A percentile compares a stretch with the other conserved stretches of the same genome.
These are phyloP conservation scores for Kwoniella mangroviensis DNA, from an alignment of 768 basidiomycete species.

Conservation along the genomic window DNA sequence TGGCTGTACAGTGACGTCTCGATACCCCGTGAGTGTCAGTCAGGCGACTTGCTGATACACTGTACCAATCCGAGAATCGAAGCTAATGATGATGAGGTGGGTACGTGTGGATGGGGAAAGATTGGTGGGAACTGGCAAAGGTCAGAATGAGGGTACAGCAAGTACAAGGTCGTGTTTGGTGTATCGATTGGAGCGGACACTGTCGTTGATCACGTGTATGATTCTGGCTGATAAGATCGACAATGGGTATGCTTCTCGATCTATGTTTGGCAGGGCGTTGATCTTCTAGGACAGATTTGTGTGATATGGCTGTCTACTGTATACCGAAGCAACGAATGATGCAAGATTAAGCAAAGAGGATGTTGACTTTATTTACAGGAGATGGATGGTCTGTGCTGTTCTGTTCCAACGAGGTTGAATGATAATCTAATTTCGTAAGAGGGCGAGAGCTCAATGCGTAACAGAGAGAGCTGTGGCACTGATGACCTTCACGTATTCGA, in stretches of 20 bases:
- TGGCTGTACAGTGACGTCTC: constrained; percentile 1
- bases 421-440: background rate
- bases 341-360: background rate
- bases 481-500: background rate
- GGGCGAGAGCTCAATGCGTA: background rate
- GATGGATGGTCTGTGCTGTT: background rate
- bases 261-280: background rate
- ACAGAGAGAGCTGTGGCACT: background rate
- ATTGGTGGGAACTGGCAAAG: constrained; percentile 7
- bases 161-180: background rate
- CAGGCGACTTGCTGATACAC: background rate
- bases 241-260: background rate
- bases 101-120: constrained; percentile 17
- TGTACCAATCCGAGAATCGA: background rate
- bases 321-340: background rate
- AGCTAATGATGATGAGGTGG: constrained; percentile 10
- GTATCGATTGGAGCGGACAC: background rate
- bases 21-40: background rate
- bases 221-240: background rate
- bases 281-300: background rate
- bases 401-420: background rate
- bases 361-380: background rate
- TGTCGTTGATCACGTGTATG: background rate
- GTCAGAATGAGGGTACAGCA: background rate
- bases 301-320: background rate